These are phyloP conservation scores for Echeveria elegans DNA, from an alignment of 164 flowering plant species.

Conservation along the genomic window DNA sequence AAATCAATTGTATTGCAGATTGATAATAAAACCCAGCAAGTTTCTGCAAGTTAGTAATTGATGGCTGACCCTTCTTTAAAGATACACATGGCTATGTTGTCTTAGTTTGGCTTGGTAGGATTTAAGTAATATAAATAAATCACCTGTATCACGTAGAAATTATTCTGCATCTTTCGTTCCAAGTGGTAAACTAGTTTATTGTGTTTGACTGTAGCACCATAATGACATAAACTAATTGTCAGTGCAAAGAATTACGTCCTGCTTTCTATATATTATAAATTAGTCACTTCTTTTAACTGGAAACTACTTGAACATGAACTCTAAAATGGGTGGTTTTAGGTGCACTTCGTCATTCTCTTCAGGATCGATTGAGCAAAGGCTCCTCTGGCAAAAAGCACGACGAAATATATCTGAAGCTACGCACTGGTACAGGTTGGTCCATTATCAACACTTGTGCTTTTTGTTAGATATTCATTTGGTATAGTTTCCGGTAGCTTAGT, in stretches of 20 bases:
- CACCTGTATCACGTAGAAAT: not conserved
- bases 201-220: not conserved
- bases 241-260: not conserved
- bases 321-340: slow-evolving; percentile 29
- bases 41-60: slow-evolving; percentile 81
- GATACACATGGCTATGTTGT: not conserved
- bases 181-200: not conserved
- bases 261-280: not conserved
- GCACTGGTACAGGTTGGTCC: slow-evolving; percentile 81
- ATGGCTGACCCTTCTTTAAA: not conserved
- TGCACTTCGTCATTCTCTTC: slow-evolving; percentile 92
- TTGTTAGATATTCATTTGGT: not conserved
- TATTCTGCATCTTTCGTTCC: not conserved
- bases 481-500: not conserved
- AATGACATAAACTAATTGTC: not conserved
- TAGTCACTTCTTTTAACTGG: not conserved
- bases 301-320: not conserved
- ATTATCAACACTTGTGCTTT: not conserved
- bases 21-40: slow-evolving; percentile 86
- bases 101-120: not conserved
- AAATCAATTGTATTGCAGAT: slow-evolving; percentile 74
- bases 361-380: slow-evolving; percentile 84
- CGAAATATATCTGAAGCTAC: slow-evolving; percentile 82
- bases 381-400: slow-evolving; percentile 70
- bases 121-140: not conserved